phyloP scores from a whole-genome alignment of 2,329 filamentous ascomycete species.

The Akanthomyces lecanii region DNA sequence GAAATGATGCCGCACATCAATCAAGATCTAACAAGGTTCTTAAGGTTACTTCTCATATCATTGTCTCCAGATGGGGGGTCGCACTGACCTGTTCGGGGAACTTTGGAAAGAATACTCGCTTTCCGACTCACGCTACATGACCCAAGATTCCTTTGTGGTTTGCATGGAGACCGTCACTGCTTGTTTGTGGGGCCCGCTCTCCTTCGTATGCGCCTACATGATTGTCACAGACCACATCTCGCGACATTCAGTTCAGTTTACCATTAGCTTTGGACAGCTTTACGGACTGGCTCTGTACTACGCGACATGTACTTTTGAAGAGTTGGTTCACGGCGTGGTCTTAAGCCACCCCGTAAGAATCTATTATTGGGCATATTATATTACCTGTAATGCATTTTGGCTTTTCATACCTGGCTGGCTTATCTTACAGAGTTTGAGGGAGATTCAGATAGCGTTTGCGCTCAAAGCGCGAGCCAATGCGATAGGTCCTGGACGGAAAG shows the following conservation, averaged over 20 bases:
- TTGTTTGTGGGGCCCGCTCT: constrained; percentile 44
- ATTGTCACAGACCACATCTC: constrained; percentile 35
- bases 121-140: constrained; percentile 45
- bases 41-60: constrained; percentile 40
- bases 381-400: constrained; percentile 43
- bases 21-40: background rate
- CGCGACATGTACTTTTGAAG: constrained; percentile 35
- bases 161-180: constrained; percentile 46
- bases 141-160: constrained; percentile 40
- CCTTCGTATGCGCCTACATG: constrained; percentile 35
- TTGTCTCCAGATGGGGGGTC: constrained; percentile 29
- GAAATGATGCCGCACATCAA: background rate
- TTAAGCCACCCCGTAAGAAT: constrained; percentile 39
- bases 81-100: constrained; percentile 37
- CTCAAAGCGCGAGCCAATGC: background rate
- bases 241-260: constrained; percentile 38
- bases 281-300: constrained; percentile 46
- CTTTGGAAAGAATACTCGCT: constrained; percentile 48
- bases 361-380: constrained; percentile 44
- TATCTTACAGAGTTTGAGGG: constrained; percentile 19
- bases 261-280: constrained; percentile 34
- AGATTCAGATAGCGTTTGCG: constrained; percentile 16
- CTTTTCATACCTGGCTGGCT: constrained; percentile 36
- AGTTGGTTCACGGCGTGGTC: constrained; percentile 26
- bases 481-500: too few relatives aligned